A percentile compares a stretch with the other conserved stretches of the same genome.
Conservation (phyloP, 2,329 filamentous ascomycete species). For the Madurella mycetomatis region DNA sequence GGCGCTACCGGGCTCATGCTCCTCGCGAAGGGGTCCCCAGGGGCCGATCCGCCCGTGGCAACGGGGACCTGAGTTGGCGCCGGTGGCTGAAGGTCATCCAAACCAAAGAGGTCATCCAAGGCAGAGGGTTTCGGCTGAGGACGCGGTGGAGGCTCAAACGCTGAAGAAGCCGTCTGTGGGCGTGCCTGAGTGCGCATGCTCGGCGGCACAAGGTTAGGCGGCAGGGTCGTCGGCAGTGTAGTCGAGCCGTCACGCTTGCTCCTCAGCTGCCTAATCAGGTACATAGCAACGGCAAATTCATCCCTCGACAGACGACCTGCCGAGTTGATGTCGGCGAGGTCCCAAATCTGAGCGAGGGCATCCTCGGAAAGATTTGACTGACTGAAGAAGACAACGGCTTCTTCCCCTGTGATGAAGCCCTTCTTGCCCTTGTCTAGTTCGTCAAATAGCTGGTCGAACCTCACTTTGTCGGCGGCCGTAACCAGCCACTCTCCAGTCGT, state of each 20-base stretch:
- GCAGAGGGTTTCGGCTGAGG: conserved; percentile 58
- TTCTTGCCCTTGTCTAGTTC: conserved; percentile 75
- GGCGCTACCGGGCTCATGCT: conserved; percentile 44
- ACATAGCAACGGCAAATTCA: conserved; percentile 97
- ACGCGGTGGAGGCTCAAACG: conserved; percentile 46
- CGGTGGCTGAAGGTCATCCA: conserved; percentile 61
- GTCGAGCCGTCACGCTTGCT: conserved; percentile 59
- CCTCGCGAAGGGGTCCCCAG: conserved; percentile 58
- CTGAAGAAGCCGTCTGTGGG: conserved; percentile 48
- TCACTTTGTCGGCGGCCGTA: conserved; percentile 73
- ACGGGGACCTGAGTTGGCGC: conserved; percentile 56
- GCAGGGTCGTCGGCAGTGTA: conserved; percentile 70
- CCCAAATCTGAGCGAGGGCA: conserved; percentile 90
- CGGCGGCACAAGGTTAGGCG: conserved; percentile 77
- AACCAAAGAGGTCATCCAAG: conserved; percentile 87
- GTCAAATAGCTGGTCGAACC: conserved; percentile 82
- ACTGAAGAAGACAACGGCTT: conserved; percentile 90
- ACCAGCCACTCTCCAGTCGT: conserved; percentile 70
- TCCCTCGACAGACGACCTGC: conserved; percentile 81
- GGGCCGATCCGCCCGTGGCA: conserved; percentile 69
- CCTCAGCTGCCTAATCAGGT: conserved; percentile 86
- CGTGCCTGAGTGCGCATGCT: conserved; percentile 66
- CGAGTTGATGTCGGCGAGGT: conserved; percentile 89
- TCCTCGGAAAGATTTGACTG: conserved; percentile 89
- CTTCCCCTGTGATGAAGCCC: conserved; percentile 87